phyloP scores from a whole-genome alignment of 768 basidiomycete species.

The Dentipellis sp. region DNA sequence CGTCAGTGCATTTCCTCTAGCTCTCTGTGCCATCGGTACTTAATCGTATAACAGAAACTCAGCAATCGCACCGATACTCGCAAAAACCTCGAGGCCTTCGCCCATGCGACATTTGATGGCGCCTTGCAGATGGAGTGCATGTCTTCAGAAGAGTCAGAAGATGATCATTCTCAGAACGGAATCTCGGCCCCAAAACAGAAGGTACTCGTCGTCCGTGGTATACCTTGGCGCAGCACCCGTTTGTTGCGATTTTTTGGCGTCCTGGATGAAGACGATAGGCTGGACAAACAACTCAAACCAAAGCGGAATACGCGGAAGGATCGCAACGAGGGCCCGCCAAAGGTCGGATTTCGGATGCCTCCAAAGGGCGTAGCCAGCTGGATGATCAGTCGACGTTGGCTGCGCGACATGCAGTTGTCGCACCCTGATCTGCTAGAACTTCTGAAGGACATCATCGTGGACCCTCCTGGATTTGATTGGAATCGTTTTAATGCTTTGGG shows the following conservation, averaged over 20 bases:
- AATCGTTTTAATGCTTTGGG: conserved; percentile 39
- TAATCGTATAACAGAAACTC: conserved; percentile 44
- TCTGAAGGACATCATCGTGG: conserved; percentile 35
- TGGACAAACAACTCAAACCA: conserved; percentile 35
- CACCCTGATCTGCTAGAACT: conserved; percentile 39
- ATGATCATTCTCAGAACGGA: conserved; percentile 20
- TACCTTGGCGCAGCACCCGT: conserved; percentile 60
- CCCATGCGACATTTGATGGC: conserved; percentile 58
- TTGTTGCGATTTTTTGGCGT: conserved; percentile 49
- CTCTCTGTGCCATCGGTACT: background rate
- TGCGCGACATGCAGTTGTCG: conserved; percentile 28
- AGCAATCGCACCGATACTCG: conserved; percentile 53
- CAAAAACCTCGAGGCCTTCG: conserved; percentile 40
- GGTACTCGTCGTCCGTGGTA: conserved; percentile 47
- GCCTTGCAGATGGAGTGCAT: conserved; percentile 69
- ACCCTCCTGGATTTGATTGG: conserved; percentile 44
- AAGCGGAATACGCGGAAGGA: conserved; percentile 49
- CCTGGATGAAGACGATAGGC: conserved; percentile 49
- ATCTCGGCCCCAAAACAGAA: conserved; percentile 16
- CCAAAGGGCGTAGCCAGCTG: conserved; percentile 56
- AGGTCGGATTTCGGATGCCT: conserved; percentile 49
- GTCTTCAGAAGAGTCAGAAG: conserved; percentile 71
- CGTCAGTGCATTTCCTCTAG: conserved; percentile 29
- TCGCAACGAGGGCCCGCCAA: conserved; percentile 43
- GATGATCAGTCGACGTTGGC: conserved; percentile 73